Conservation (phyloP, 1,284 basidiomycete genomes). For the Cutaneotrichosporon sp. region DNA sequence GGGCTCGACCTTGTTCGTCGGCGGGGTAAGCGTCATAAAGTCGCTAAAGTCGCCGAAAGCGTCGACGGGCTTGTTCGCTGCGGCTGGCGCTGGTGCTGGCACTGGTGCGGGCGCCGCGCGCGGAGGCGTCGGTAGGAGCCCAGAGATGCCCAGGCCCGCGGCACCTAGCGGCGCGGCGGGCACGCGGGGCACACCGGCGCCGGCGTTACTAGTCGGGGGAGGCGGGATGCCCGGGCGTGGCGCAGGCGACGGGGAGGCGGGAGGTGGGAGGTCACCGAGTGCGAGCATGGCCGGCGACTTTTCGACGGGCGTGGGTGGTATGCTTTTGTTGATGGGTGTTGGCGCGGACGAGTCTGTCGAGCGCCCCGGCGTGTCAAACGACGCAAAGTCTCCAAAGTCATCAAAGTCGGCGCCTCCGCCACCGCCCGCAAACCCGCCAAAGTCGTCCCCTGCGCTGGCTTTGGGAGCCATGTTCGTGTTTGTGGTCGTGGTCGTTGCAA, state of each 20-base stretch:
- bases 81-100: neutral
- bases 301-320: neutral
- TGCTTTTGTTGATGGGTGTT: slow-evolving; percentile 8
- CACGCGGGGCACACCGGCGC: too few species aligned
- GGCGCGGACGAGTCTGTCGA: slow-evolving; percentile 1
- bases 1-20: too few species aligned
- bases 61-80: too few species aligned
- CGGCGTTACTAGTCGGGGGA: neutral
- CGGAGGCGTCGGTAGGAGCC: too few species aligned
- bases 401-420: slow-evolving; percentile 8
- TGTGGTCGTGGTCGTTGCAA: neutral
- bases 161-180: neutral
- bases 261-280: too few species aligned
- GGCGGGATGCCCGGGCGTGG: neutral
- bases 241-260: too few species aligned
- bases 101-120: neutral
- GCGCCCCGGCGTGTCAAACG: slow-evolving; percentile 1
- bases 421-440: too few species aligned
- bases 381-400: slow-evolving; percentile 16
- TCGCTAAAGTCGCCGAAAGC: too few species aligned
- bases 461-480: neutral
- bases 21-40: too few species aligned
- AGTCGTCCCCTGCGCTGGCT: neutral
- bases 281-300: neutral
- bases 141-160: too few species aligned